Conservation (phyloP, 2,329 filamentous ascomycete genomes). For the Plenodomus lindquistii region DNA sequence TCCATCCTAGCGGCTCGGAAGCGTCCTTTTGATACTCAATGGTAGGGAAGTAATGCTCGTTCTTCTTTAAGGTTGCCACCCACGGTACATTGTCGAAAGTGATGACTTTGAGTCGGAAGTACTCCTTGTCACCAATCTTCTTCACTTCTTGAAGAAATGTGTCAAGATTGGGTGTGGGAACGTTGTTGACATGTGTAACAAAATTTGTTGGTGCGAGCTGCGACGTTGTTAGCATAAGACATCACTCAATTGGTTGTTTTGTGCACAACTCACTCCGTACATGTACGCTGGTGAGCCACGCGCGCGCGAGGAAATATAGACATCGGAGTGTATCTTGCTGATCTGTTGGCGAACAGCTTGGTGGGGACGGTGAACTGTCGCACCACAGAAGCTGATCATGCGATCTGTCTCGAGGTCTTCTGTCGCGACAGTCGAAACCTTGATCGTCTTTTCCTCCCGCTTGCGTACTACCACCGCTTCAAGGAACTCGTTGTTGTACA, state of each 20-base stretch:
- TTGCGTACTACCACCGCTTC: conserved; percentile 87
- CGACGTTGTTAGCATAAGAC: conserved; percentile 45
- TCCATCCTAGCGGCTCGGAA: conserved; percentile 59
- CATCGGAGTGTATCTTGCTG: conserved; percentile 91
- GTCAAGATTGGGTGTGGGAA: conserved; percentile 79
- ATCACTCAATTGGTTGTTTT: neutral
- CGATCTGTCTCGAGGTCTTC: conserved; percentile 91
- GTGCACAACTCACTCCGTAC: conserved; percentile 33
- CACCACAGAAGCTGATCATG: conserved; percentile 92
- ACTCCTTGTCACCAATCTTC: conserved; percentile 93
- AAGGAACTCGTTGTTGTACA: conserved; percentile 86
- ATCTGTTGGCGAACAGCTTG: conserved; percentile 98
- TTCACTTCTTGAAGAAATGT: conserved; percentile 79
- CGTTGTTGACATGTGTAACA: conserved; percentile 92
- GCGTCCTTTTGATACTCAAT: conserved; percentile 66
- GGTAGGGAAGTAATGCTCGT: conserved; percentile 87
- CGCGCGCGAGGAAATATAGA: conserved; percentile 84
- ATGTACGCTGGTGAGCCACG: conserved; percentile 44
- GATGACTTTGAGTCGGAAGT: conserved; percentile 96
- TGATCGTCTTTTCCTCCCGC: conserved; percentile 74
- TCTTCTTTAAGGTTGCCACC: conserved; percentile 99
- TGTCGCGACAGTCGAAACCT: conserved; percentile 82
- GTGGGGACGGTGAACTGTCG: conserved; percentile 88
- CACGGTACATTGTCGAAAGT: conserved; percentile 98
- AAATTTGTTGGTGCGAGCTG: conserved; percentile 96